Conservation (phyloP, 2,329 filamentous ascomycete species). For the Exophiala oligosperma region DNA sequence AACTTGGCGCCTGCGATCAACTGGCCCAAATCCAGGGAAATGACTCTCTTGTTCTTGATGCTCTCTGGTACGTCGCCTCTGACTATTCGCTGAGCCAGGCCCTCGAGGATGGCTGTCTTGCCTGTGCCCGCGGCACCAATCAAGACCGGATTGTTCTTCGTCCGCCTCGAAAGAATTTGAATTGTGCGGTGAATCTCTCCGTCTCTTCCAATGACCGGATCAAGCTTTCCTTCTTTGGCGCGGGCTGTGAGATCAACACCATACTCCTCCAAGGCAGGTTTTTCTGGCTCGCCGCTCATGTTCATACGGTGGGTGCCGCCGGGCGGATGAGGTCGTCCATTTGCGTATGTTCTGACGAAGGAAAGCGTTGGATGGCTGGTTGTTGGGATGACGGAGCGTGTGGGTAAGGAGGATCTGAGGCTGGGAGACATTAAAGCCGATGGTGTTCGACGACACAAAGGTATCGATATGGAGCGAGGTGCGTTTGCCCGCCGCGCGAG, state of each 20-base stretch:
- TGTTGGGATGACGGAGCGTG: constrained; percentile 10
- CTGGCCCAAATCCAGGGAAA: constrained; percentile 83
- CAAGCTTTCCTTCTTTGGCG: constrained; percentile 85
- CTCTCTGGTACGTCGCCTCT: constrained; percentile 92
- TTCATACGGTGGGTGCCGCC: constrained; percentile 95
- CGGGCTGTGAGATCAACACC: constrained; percentile 85
- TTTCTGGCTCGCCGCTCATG: constrained; percentile 71
- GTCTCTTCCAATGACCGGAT: constrained; percentile 93
- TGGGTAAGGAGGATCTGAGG: neutral
- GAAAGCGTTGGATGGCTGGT: neutral
- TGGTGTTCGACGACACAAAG: constrained; percentile 9
- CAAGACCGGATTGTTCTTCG: constrained; percentile 97
- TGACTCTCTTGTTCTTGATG: constrained; percentile 89
- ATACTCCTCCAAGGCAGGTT: constrained; percentile 85
- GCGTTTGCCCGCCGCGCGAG: constrained; percentile 24
- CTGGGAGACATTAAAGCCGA: neutral
- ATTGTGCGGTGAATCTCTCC: constrained; percentile 91
- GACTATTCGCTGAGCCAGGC: constrained; percentile 89
- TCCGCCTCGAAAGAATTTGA: constrained; percentile 85
- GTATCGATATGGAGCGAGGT: constrained; percentile 11
- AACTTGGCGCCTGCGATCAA: constrained; percentile 96
- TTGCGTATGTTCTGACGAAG: constrained; percentile 53
- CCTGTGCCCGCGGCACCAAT: constrained; percentile 98
- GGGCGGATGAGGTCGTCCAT: constrained; percentile 67
- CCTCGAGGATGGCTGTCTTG: constrained; percentile 97